phyloP scores from a whole-genome alignment of 371 early-diverging fungal genomes.

The Rhizopus delemar region DNA sequence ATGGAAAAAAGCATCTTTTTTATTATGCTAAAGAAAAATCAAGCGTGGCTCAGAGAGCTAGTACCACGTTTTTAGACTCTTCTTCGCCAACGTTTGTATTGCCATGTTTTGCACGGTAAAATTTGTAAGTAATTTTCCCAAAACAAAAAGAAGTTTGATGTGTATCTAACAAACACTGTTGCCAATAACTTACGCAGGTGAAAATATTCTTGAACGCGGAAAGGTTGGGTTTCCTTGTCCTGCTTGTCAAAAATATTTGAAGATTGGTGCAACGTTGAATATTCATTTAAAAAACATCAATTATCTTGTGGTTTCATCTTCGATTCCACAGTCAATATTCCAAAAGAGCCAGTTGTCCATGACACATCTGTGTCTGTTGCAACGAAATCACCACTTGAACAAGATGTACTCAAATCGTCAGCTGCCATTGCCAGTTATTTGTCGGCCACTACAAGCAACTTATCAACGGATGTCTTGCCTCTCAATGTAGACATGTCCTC shows the following conservation, averaged over 20 bases:
- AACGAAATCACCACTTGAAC: constrained; percentile 7
- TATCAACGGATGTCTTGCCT: constrained; percentile 3
- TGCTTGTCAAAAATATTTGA: constrained; percentile 8
- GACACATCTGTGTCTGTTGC: constrained; percentile 14
- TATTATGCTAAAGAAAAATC: no score
- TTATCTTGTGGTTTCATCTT: constrained; percentile 14
- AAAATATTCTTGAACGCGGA: no score
- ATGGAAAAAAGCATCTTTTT: no score
- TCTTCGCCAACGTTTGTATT: no score
- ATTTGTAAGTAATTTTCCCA: no score
- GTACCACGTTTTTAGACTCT: no score
- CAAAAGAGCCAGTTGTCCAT: constrained; percentile 8
- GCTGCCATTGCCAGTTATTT: constrained; percentile 6
- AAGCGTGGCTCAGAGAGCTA: no score
- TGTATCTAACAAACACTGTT: no score
- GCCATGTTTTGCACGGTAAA: no score
- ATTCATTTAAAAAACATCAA: constrained; percentile 13
- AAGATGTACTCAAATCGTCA: constrained; percentile 5
- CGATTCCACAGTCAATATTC: constrained; percentile 9
- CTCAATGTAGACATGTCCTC: neutral
- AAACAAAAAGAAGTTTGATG: no score
- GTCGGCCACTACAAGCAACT: constrained; percentile 2
- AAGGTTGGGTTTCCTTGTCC: no score
- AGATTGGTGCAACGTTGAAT: constrained; percentile 9
- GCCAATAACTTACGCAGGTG: no score